These are phyloP conservation scores for Phytophthora aleatoria DNA, from an alignment of 352 stramenopile genomes.

Conservation along the genomic window DNA sequence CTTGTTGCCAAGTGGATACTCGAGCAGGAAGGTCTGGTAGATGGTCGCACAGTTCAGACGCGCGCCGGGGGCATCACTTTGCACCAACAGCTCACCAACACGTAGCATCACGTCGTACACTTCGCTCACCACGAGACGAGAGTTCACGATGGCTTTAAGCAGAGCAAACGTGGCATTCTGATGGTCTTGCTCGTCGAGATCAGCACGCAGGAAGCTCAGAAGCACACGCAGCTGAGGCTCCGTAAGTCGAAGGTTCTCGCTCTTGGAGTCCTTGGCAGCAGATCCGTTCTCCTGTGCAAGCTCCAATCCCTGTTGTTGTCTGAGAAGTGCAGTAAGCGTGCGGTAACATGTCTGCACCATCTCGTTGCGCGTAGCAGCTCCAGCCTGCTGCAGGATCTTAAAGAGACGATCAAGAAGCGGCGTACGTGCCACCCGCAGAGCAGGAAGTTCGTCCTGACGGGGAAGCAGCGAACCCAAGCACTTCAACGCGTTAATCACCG, in stretches of 20 bases:
- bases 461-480: constrained; percentile 90
- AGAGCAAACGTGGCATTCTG: constrained; percentile 95
- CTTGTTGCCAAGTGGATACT: constrained; percentile 95
- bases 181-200: constrained; percentile 93
- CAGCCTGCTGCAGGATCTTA: constrained; percentile 90
- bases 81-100: constrained; percentile 93
- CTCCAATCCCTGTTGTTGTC: constrained; percentile 46
- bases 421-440: constrained; percentile 78
- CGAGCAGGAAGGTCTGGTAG: constrained; percentile 92
- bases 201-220: constrained; percentile 91
- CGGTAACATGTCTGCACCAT: constrained; percentile 96
- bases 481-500: constrained; percentile 93
- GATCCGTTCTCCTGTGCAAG: constrained; percentile 32
- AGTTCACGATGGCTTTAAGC: constrained; percentile 92
- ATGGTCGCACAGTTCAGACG: constrained; percentile 82
- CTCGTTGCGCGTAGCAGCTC: constrained; percentile 92
- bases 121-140: constrained; percentile 92
- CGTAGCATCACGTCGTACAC: constrained; percentile 97
- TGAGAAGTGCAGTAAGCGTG: constrained; percentile 91
- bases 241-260: constrained; percentile 55
- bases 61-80: constrained; percentile 90
- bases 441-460: constrained; percentile 86
- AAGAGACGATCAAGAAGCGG: constrained; percentile 92
- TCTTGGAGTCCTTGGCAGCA: constrained; percentile 37
- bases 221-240: constrained; percentile 86